Base-by-base conservation (phyloP, 1,139 yeast genomes). In the Yamadazyma pseudoaaseri region DNA sequence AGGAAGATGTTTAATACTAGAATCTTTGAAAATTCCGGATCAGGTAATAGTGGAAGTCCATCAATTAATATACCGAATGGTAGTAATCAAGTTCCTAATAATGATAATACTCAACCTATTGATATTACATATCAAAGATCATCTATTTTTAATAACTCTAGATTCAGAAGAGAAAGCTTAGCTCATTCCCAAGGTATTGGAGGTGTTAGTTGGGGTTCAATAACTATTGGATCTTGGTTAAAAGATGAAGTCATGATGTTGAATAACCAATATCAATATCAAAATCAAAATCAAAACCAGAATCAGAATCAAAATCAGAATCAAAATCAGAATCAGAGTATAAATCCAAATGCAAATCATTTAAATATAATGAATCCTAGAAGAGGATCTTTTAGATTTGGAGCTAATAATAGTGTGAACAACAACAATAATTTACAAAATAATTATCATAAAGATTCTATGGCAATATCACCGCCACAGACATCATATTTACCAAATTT, bases 121-220 rank as follows among this genome's bases (percentile, higher is more conserved):
- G 76, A 70, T 45, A 70, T 70, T 36, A 63, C 73, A 4, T 64
- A 67, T 47, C 74, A 68, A 43, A 54, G 72, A 38, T 60, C 62
- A 23, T 64, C 72, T 16, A 65, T 69, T 22, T 67, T 70, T 44
- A 56, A 55, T 35, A 58, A 57, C 37, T 50, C 60, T 4, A 39
- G 62, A 34, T 70, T 80, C 41, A 76, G 96, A 49, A 71, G 97
- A 41, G 97, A 90, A 50, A 81, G 90, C 40, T 81, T 92, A 39
- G 97, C 97, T 16, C 97, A 90, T 58, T 84, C 96, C 3, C 96
- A 87, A 57, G 97, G 97, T 7, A 86, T 90, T 81, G 97, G 97
- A 27, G 97, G 97, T 33, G 86, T 92, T 24, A 83, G 95, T n/a
- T 92, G 97, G 96, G 97, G 97, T 16, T 89, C 95, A 2, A 79